Conservation (phyloP, 768 basidiomycete genomes). For the Astraeus odoratus region DNA sequence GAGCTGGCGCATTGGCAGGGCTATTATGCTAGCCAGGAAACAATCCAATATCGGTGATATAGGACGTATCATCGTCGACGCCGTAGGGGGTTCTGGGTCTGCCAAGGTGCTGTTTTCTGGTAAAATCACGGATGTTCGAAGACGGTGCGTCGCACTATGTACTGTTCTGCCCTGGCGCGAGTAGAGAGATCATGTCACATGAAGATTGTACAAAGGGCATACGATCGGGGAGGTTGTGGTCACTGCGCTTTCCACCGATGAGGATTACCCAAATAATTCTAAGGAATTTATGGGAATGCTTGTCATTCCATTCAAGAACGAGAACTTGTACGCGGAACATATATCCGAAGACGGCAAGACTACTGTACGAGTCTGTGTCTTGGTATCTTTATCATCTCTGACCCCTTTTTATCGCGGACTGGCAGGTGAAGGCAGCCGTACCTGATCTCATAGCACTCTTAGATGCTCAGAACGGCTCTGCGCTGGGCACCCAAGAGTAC, state of each 20-base stretch:
- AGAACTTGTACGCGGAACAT: slow-evolving; percentile 47
- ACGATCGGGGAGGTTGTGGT: slow-evolving; percentile 33
- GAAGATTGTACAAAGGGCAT: slow-evolving; percentile 32
- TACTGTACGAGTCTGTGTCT: slow-evolving; percentile 9
- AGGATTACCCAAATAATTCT: slow-evolving; percentile 21
- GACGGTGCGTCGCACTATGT: slow-evolving; percentile 18
- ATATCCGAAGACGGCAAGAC: slow-evolving; percentile 22
- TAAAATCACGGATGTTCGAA: slow-evolving; percentile 48
- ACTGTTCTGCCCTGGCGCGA: not conserved
- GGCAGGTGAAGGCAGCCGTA: slow-evolving; percentile 45
- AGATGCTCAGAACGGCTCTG: slow-evolving; percentile 54
- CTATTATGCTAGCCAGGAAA: slow-evolving; percentile 46
- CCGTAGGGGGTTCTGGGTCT: slow-evolving; percentile 29
- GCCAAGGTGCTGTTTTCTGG: slow-evolving; percentile 46
- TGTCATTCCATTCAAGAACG: slow-evolving; percentile 56
- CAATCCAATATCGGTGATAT: slow-evolving; percentile 35
- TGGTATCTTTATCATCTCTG: not conserved
- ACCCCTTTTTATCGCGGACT: slow-evolving; percentile 3
- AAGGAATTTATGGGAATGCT: slow-evolving; percentile 26
- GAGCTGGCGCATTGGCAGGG: slow-evolving; percentile 58
- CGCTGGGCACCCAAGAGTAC: slow-evolving; percentile 59
- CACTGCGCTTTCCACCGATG: slow-evolving; percentile 20
- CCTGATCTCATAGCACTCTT: slow-evolving; percentile 62
- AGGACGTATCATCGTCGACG: slow-evolving; percentile 28
- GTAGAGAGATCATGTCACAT: not conserved